Evolutionary conservation across 1,139 yeast species (phyloP), one percentile per base, ranked within the genome.

Genomic region (Pichia kudriavzevii): DNA sequence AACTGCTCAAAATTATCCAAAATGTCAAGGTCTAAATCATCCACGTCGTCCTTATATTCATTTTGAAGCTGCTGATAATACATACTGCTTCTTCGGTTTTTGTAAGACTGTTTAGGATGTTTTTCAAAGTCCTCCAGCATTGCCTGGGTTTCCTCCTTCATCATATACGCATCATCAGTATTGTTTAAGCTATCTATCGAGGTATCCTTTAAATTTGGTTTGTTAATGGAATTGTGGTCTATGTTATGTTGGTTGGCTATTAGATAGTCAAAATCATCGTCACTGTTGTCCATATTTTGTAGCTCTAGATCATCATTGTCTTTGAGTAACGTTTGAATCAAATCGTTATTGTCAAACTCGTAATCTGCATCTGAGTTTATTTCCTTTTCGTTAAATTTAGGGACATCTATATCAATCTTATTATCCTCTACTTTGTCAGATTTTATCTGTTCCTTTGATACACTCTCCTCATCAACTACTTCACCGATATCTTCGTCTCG

Each of bases 271-370:
- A 66, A 67, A 39, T 73, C 81, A 38, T 75, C 82, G 35, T 72
- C 76, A 32, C 67, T 59, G 16, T 78, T 69, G 19, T 69, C 78
- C 31, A 72, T 46, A 2, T 76, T 46, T 70, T 36, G 52, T 37
- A 68, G 60, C 43, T 72, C 78, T 28, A 69, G 69, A 24, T 67
- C 59, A 44, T 75, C 81, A 44, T 73, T 72, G 48, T 78, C 83
- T 16, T 77, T 81, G 46, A 77, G 81, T 34, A 76, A 61, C 1
- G 85, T 77, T 28, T 79, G 79, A 38, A 79, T 66, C 40, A 79
- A 65, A 43, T 77, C 82, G 47, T 79, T 79, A 48, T 78, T 81
- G 52, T 79, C 87, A 42, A 79, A 74, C 49, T 79, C 84, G 50
- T 77, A 72, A 49, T 73, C 79, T 9, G 72, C 83, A 41, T 79